Conservation (phyloP, 495 filamentous ascomycete genomes). For the Terfezia boudieri region DNA sequence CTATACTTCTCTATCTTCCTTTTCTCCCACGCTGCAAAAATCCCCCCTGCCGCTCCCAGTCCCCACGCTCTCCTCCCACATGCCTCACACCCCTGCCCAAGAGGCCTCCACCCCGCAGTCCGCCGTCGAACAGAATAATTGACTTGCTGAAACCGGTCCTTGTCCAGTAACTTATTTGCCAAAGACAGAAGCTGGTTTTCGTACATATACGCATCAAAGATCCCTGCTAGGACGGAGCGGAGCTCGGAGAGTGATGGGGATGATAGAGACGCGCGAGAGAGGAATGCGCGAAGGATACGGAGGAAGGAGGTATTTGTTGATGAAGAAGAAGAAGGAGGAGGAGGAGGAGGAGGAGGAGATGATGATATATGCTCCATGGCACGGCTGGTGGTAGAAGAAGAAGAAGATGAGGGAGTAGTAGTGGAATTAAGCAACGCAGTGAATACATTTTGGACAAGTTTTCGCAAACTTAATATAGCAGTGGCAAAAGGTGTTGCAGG, state of each 20-base stretch:
- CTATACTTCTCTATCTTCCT: conserved; percentile 24
- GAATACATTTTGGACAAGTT: conserved; percentile 71
- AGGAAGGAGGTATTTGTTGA: conserved; percentile 42
- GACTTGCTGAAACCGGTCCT: conserved; percentile 73
- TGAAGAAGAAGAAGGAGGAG: conserved; percentile 20
- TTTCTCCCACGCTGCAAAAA: conserved; percentile 64
- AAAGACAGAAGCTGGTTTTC: conserved; percentile 70
- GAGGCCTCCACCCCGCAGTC: conserved; percentile 75
- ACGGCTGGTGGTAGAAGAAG: conserved; percentile 2
- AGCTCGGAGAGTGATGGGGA: conserved; percentile 77
- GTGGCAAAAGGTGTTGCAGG: conserved; percentile 16
- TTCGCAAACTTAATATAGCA: conserved; percentile 42
- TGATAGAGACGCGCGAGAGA: conserved; percentile 55
- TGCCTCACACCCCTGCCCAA: conserved; percentile 64
- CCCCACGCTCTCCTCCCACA: conserved; percentile 77
- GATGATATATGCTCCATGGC: conserved; percentile 17
- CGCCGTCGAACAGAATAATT: conserved; percentile 47
- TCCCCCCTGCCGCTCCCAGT: conserved; percentile 51
- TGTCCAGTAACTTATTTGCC: conserved; percentile 67
- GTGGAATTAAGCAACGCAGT: conserved; percentile 64
- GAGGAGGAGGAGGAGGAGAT: no score
- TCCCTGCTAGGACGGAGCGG: conserved; percentile 57
- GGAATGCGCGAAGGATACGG: conserved; percentile 69
- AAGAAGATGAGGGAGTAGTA: conserved; percentile 16
- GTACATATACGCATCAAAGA: conserved; percentile 88